phyloP scores from a whole-genome alignment of 2,329 filamentous ascomycete species.

The Penicillium capsulatum region DNA sequence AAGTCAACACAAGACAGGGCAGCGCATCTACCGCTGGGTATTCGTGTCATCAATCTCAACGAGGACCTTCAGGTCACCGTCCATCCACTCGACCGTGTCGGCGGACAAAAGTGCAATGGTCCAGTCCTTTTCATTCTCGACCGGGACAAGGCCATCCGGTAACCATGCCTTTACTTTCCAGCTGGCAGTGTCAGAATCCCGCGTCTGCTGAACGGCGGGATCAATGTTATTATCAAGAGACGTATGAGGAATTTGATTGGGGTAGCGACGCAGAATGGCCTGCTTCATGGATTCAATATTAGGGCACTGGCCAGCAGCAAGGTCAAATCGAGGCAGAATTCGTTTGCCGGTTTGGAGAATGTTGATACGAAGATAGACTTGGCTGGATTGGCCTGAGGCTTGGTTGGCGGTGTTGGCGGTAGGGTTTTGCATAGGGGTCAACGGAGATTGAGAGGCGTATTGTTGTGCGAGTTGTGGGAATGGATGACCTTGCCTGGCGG shows the following conservation, averaged over 20 bases:
- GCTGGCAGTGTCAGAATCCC: constrained; percentile 12
- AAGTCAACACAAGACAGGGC: neutral
- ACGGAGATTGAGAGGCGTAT: constrained; percentile 18
- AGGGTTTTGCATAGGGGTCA: constrained; percentile 4
- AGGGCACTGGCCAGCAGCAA: constrained; percentile 35
- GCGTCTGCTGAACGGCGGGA: constrained; percentile 16
- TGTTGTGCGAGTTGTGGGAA: constrained; percentile 10
- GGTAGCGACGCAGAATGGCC: constrained; percentile 30
- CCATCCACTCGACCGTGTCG: constrained; percentile 47
- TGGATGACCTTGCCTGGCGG: constrained; percentile 20
- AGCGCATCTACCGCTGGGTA: constrained; percentile 9
- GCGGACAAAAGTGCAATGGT: constrained; percentile 42
- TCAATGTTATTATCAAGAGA: constrained; percentile 16
- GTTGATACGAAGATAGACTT: constrained; percentile 37
- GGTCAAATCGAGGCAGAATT: constrained; percentile 36
- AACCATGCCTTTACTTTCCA: constrained; percentile 42
- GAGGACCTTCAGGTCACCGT: constrained; percentile 42
- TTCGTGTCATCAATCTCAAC: constrained; percentile 31
- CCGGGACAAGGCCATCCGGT: constrained; percentile 38
- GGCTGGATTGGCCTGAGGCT: constrained; percentile 11
- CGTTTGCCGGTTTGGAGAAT: constrained; percentile 39
- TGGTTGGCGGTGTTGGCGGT: constrained; percentile 1
- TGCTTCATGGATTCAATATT: constrained; percentile 33
- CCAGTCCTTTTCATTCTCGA: constrained; percentile 44
- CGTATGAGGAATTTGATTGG: constrained; percentile 28